Percentiles rank a stretch among this genome's conserved stretches.
phyloP scores from a whole-genome alignment of 2,329 filamentous ascomycete genomes.

The Elsinoe australis region DNA sequence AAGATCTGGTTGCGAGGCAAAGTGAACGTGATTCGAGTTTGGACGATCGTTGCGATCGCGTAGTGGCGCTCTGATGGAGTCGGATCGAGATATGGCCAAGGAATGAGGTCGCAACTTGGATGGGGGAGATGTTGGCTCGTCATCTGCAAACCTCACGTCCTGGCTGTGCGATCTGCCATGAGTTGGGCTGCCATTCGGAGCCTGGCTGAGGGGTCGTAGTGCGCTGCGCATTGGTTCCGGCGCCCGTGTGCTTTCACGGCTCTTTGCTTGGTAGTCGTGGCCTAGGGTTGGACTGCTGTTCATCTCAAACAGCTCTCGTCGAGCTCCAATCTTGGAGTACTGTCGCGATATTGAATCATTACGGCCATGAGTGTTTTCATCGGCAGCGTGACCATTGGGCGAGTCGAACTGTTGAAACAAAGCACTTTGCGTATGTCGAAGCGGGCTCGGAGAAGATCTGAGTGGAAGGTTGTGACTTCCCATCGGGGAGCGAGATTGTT shows the following conservation, averaged over 20 bases:
- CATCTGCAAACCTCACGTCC: constrained; percentile 20
- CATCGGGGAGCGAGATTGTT: constrained; percentile 11
- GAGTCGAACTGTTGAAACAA: not conserved
- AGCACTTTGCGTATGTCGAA: constrained; percentile 17
- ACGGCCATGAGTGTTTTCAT: constrained; percentile 11
- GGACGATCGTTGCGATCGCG: constrained; percentile 24
- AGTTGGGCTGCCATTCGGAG: constrained; percentile 17
- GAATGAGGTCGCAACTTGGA: constrained; percentile 25
- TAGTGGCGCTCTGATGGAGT: constrained; percentile 31
- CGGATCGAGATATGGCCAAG: constrained; percentile 30
- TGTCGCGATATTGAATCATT: constrained; percentile 5
- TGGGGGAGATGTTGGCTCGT: constrained; percentile 23
- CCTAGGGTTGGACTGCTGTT: constrained; percentile 11
- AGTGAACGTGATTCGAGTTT: constrained; percentile 28
- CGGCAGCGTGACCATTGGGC: not conserved
- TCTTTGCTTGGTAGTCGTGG: not conserved
- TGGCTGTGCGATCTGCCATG: constrained; percentile 20
- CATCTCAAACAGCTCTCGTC: constrained; percentile 16
- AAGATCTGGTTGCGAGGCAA: constrained; percentile 27
- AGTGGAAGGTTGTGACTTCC: constrained; percentile 16
- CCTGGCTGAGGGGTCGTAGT: constrained; percentile 20
- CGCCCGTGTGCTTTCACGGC: not conserved
- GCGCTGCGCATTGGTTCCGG: constrained; percentile 20
- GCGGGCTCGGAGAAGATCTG: constrained; percentile 17
- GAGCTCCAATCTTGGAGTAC: constrained; percentile 11